Evolutionary conservation across 2,329 filamentous ascomycete species (phyloP).

Genomic region (Anthostomella pinea): DNA sequence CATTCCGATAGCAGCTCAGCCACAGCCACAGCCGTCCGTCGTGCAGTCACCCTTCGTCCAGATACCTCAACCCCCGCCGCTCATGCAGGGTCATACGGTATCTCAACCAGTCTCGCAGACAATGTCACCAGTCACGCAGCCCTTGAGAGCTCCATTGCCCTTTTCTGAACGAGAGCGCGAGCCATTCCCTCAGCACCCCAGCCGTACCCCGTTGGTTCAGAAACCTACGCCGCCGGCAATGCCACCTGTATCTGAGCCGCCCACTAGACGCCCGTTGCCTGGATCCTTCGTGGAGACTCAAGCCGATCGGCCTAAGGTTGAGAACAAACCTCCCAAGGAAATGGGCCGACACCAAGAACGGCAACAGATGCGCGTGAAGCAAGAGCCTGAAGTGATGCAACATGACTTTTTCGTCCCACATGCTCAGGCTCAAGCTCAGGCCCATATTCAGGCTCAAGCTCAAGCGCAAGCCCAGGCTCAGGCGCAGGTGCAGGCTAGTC

Average conservation of each 20-base stretch:
- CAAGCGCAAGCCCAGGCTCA: no score
- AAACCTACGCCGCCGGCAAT: conserved; percentile 26
- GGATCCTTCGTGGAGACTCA: conserved; percentile 29
- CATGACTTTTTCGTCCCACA: conserved; percentile 44
- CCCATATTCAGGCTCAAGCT: no score
- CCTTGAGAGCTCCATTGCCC: conserved; percentile 45
- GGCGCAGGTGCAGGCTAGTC: no score
- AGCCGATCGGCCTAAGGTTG: conserved; percentile 30
- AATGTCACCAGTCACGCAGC: conserved; percentile 46
- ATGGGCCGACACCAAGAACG: conserved; percentile 29
- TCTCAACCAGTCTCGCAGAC: conserved; percentile 36
- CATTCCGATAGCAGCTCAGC: conserved; percentile 45
- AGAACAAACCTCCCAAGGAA: conserved; percentile 32
- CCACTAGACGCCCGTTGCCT: conserved; percentile 31
- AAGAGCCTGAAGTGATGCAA: conserved; percentile 47
- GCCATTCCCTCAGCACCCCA: conserved; percentile 31
- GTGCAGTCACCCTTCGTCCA: conserved; percentile 30
- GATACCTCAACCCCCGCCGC: conserved; percentile 24
- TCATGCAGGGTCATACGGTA: conserved; percentile 24
- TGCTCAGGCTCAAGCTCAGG: no score
- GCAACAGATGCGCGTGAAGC: conserved; percentile 42
- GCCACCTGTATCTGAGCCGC: conserved; percentile 27
- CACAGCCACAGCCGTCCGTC: conserved; percentile 33
- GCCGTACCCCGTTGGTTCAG: conserved; percentile 27
- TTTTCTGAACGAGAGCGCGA: conserved; percentile 44